Evolutionary conservation across 768 basidiomycete species (phyloP).

Genomic region (Megacollybia marginata): DNA sequence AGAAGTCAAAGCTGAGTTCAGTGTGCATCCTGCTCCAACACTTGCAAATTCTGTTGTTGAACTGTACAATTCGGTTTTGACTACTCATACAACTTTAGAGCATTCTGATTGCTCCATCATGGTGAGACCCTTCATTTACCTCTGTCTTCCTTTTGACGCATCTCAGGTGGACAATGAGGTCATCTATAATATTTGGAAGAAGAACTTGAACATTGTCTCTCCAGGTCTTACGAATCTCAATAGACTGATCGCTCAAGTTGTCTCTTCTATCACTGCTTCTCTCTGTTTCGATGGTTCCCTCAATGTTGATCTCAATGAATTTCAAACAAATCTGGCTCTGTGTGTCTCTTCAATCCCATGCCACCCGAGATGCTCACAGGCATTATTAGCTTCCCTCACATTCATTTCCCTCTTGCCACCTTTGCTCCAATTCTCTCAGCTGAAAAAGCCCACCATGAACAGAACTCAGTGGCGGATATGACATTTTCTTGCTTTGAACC

Average conservation of each 20-base stretch:
- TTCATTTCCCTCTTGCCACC: slow-evolving; percentile 96
- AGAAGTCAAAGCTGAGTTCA: slow-evolving; percentile 98
- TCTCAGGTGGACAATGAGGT: no score
- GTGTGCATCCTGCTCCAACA: slow-evolving; percentile 93
- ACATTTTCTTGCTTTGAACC: slow-evolving; percentile 97
- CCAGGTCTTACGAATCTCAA: slow-evolving; percentile 94
- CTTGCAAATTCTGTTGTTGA: slow-evolving; percentile 87
- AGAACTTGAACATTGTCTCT: no score
- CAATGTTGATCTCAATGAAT: no score
- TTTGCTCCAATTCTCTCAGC: slow-evolving; percentile 94
- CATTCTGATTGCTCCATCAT: no score
- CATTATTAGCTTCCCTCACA: slow-evolving; percentile 83
- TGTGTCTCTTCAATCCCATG: no score
- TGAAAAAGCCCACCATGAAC: no score
- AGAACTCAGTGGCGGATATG: slow-evolving; percentile 96
- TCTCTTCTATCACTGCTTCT: no score
- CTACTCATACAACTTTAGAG: no score
- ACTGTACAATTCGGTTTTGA: no score
- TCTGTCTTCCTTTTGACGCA: background rate
- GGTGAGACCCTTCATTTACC: slow-evolving; percentile 43
- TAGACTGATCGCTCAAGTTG: slow-evolving; percentile 94
- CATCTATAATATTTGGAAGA: no score
- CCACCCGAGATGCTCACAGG: no score
- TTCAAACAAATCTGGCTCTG: slow-evolving; percentile 98
- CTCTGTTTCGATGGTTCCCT: no score